phyloP scores from a whole-genome alignment of 495 filamentous ascomycete species.

The Hypoxylon subgilvum region DNA sequence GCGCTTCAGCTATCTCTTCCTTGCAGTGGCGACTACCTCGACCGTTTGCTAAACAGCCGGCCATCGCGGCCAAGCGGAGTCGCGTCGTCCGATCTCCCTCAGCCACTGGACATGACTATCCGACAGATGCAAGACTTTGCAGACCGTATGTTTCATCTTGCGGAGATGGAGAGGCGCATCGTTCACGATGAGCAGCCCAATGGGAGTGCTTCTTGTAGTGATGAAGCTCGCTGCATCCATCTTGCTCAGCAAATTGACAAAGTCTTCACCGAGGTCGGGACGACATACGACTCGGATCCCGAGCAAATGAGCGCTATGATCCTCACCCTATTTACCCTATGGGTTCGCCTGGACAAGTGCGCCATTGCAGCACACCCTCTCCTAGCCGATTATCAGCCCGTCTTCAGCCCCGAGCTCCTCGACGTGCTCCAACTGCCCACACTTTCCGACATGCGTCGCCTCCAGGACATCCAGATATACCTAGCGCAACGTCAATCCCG shows the following conservation, averaged over 20 bases:
- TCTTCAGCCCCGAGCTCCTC: conserved; percentile 50
- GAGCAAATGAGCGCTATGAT: conserved; percentile 54
- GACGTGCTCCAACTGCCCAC: conserved; percentile 53
- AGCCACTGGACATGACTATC: too few relatives aligned
- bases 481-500: conserved; percentile 33
- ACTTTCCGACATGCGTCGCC: conserved; percentile 50
- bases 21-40: too few relatives aligned
- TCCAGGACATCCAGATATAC: conserved; percentile 57
- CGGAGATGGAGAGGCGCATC: too few relatives aligned
- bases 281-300: conserved; percentile 53
- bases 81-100: too few relatives aligned
- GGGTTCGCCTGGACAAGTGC: conserved; percentile 47
- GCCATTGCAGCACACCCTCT: conserved; percentile 46
- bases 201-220: neutral
- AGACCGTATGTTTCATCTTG: too few relatives aligned
- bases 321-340: conserved; percentile 50
- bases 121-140: too few relatives aligned
- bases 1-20: too few relatives aligned
- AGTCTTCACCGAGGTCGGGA: too few relatives aligned
- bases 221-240: conserved; percentile 39
- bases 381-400: conserved; percentile 46
- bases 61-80: too few relatives aligned
- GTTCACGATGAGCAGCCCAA: too few relatives aligned
- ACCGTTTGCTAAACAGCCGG: too few relatives aligned
- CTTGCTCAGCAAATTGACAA: too few relatives aligned